phyloP scores from a whole-genome alignment of 78 protist species.

The Tieghemostelium lacteum region DNA sequence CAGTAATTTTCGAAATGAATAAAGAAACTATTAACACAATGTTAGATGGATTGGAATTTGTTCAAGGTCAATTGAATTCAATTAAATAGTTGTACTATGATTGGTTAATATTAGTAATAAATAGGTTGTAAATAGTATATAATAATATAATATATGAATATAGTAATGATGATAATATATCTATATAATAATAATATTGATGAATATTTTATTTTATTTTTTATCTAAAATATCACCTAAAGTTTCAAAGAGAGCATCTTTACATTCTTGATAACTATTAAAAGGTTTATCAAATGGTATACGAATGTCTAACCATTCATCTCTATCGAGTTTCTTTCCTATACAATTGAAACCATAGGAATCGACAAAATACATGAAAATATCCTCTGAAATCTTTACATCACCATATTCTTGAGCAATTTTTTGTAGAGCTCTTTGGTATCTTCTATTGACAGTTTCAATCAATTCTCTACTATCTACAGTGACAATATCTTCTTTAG shows the following conservation, averaged over 20 bases:
- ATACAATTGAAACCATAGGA: slow-evolving; percentile 36
- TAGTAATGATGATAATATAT: too few relatives aligned
- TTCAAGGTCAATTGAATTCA: slow-evolving; percentile 79
- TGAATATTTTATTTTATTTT: too few relatives aligned
- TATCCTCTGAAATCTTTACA: slow-evolving; percentile 8
- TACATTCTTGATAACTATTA: slow-evolving; percentile 18
- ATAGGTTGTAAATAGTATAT: too few relatives aligned
- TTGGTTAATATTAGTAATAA: too few relatives aligned
- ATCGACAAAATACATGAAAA: slow-evolving; percentile 51
- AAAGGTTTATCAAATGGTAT: slow-evolving; percentile 57
- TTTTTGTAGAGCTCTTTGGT: not conserved
- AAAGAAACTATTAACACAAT: slow-evolving; percentile 84
- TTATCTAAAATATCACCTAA: slow-evolving; percentile 17
- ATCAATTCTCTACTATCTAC: slow-evolving; percentile 44
- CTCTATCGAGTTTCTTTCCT: slow-evolving; percentile 20
- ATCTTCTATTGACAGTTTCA: slow-evolving; percentile 32
- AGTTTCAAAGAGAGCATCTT: slow-evolving; percentile 43
- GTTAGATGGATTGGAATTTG: slow-evolving; percentile 85
- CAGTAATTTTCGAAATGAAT: slow-evolving; percentile 80
- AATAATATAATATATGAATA: too few relatives aligned
- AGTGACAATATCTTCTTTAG: not conserved
- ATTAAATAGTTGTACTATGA: slow-evolving; percentile 58
- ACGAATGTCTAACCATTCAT: slow-evolving; percentile 76
- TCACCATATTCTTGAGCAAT: slow-evolving; percentile 64
- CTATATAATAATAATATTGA: too few relatives aligned